These are phyloP conservation scores for Lasiosphaeria miniovina DNA, from an alignment of 495 filamentous ascomycete genomes.

Conservation along the genomic window DNA sequence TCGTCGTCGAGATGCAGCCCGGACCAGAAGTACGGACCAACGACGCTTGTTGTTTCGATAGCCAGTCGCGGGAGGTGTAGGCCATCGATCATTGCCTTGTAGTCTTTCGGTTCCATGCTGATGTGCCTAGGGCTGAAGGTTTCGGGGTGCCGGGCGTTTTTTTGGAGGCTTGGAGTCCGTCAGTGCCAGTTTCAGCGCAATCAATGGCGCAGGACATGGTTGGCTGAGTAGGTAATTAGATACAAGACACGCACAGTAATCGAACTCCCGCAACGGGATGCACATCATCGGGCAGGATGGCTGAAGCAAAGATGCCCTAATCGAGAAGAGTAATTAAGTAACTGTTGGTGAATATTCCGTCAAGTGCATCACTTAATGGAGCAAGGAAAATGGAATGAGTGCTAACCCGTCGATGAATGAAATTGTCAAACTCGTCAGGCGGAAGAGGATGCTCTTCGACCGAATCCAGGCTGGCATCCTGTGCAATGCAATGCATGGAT, in stretches of 20 bases:
- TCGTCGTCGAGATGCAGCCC: constrained; percentile 39
- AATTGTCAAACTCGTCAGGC: not conserved
- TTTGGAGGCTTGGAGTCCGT: not conserved
- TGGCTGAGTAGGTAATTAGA: not conserved
- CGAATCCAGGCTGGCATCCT: not conserved
- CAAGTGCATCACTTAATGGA: not conserved
- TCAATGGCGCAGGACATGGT: not conserved
- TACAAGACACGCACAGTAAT: not conserved
- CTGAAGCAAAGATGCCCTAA: no score
- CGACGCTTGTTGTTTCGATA: not conserved
- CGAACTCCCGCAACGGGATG: no score
- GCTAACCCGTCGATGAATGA: not conserved
- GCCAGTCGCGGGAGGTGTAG: constrained; percentile 37
- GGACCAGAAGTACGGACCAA: constrained; percentile 45
- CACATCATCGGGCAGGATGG: no score
- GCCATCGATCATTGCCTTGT: not conserved
- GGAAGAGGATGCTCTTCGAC: not conserved
- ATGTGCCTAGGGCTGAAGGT: not conserved
- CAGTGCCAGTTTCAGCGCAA: not conserved
- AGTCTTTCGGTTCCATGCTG: not conserved
- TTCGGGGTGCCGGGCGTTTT: not conserved
- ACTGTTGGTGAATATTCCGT: not conserved
- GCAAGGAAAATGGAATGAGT: not conserved
- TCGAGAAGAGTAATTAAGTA: no score
- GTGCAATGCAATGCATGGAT: no score